A percentile compares a stretch with the other conserved stretches of the same genome.
Conservation (phyloP, 805 yeast genomes). For the Blastobotrys terrestris region DNA sequence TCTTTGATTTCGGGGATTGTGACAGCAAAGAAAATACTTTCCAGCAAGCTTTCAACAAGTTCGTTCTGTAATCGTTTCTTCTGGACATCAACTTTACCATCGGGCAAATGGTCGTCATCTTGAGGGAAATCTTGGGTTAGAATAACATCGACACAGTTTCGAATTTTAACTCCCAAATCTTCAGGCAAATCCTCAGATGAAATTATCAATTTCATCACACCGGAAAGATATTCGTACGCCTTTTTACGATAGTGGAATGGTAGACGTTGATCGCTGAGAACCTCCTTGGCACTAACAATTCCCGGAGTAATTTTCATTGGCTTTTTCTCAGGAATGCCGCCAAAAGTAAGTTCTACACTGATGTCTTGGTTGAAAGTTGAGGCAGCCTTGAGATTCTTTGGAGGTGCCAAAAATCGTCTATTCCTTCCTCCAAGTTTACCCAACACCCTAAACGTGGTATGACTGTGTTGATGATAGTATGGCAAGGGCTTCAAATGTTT, state of each 20-base stretch:
- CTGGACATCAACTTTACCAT: slow-evolving; percentile 16
- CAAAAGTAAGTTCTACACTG: slow-evolving; percentile 59
- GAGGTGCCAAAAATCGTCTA: slow-evolving; percentile 74
- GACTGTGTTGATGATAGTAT: slow-evolving; percentile 90
- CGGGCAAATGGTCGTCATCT: slow-evolving; percentile 25
- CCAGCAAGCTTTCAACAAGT: slow-evolving; percentile 56
- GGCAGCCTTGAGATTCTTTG: slow-evolving; percentile 53
- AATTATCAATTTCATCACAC: slow-evolving; percentile 62
- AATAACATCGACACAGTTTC: slow-evolving; percentile 22
- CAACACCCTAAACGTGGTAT: slow-evolving; percentile 83
- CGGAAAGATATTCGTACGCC: slow-evolving; percentile 67
- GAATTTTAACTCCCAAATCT: slow-evolving; percentile 11
- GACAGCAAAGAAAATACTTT: slow-evolving; percentile 67
- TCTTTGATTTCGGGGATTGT: slow-evolving; percentile 66
- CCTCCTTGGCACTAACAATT: slow-evolving; percentile 65
- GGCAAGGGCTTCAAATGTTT: slow-evolving; percentile 87
- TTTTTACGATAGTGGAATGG: slow-evolving; percentile 63
- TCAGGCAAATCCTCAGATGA: slow-evolving; percentile 47
- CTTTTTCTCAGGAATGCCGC: slow-evolving; percentile 56
- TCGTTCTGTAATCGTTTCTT: slow-evolving; percentile 43
- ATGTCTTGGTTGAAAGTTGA: slow-evolving; percentile 56
- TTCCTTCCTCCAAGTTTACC: slow-evolving; percentile 97
- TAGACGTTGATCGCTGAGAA: slow-evolving; percentile 57
- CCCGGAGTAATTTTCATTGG: slow-evolving; percentile 82
- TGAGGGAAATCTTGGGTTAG: slow-evolving; percentile 37